Evolutionary conservation across 2,329 filamentous ascomycete species (phyloP), one percentile per base, ranked within the genome.

Genomic region (Colletotrichum spaethianum): DNA sequence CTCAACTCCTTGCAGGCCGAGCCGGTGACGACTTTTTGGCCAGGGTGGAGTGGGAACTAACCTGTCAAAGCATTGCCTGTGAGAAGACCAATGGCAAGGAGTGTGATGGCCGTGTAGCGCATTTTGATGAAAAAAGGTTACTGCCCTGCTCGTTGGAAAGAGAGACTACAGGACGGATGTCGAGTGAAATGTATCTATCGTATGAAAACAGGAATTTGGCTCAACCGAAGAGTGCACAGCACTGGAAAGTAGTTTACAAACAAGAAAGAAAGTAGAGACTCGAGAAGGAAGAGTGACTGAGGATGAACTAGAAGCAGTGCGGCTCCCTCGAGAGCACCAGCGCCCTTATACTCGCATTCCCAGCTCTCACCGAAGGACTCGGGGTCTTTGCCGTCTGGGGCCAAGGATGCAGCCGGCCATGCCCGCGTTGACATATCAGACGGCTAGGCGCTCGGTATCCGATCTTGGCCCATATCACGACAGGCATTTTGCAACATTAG

Each of bases 61-160:
- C 68, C 68, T 33, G 68, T 62, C 50, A 67, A 55, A 12, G 56
- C 68, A 67, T 62, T 71, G 63, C 68, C 68, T 40, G 68, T 71
- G 56, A 71, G 68, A 26, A 71, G 63, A 42, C 46, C 56, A 26
- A 71, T 18, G 14, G 46, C 63, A 33, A 71, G 50, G 28, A 62
- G 38, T 36, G 63, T 57, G 55, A 71, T 44, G 38, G 56, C 57
- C 14, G 63, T 61, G 63, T 61, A 62, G 33, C 68, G 63, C 63
- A 71, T 71, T 23, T 55, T 70, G 55, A 52, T n/a, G 42, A 44
- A n/a, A 46, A 9, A 4, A n/a, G 6, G 31, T 28, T 31, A 18
- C 12, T 28, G 20, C n/a, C 23, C 23, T 50, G 8, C 44, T 40
- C 14, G 33, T 40, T 14, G 18, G 33, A 40, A 50, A 28, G 20